Base-by-base conservation (phyloP, 306 rosid genomes). In the Quercus glauca region DNA sequence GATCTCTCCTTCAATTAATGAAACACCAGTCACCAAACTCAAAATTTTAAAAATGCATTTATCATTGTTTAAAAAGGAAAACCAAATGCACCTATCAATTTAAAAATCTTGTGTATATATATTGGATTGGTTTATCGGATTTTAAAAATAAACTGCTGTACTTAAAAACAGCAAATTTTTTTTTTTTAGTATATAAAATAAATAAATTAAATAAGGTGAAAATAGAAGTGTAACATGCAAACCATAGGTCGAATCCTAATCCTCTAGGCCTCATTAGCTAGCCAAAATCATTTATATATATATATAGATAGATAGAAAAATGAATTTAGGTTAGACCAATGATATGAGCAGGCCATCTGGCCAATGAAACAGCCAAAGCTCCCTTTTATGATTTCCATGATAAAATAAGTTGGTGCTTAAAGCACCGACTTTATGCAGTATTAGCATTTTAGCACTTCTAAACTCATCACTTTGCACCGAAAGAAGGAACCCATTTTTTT, bases 301-400 rank as follows among this genome's bases (percentile, higher is more conserved):
- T 7, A 17, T 4, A 29, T 35, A 37, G 7, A 37, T 7, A 37
- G 29, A 37, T 2, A 41, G 12, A 41, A 41, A 41, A 41, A 41
- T 41, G 8, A 41, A 41, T 11, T 67, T 58, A 53, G 37, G 53
- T 57, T 49, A 58, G 79, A 31, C 61, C 73, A 65, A 69, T 81
- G 79, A 75, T 41, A 82, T 82, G 78, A 75, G 77, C 82, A 74
- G 74, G 76, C 75, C 78, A 80, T 4, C 19, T 76, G 73, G 81
- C 58, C 18, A 69, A 51, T 63, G 76, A 74, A 83, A 74, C 25
- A 70, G 69, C 55, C 77, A 76, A 80, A 80, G 74, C 80, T 78
- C 35, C 79, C 82, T 75, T 87, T 80, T 78, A 61, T 81, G 88
- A 75, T 84, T 85, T 86, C 83, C 81, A 80, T 70, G 75, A 74